A percentile compares a stretch with the other conserved stretches of the same genome.
These are phyloP conservation scores for Phytophthora pistaciae DNA, from an alignment of 352 stramenopile species.

Conservation along the genomic window DNA sequence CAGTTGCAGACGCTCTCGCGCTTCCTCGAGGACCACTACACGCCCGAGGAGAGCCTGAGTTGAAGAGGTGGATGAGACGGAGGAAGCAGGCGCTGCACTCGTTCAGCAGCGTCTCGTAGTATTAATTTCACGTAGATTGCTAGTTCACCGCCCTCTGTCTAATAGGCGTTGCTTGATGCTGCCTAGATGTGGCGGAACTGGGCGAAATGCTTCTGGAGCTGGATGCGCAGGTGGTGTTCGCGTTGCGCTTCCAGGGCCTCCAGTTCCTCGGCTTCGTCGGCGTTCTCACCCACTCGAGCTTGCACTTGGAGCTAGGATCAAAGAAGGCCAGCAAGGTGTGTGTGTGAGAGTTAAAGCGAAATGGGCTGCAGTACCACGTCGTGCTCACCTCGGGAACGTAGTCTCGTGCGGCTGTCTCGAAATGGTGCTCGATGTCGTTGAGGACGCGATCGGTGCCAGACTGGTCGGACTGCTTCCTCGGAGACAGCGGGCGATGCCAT, in stretches of 20 bases:
- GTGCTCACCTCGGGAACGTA: slow-evolving; percentile 46
- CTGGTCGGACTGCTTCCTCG: slow-evolving; percentile 24
- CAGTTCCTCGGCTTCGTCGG: slow-evolving; percentile 40
- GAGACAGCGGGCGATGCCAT: slow-evolving; percentile 50
- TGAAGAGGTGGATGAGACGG: not conserved
- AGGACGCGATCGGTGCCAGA: slow-evolving; percentile 25
- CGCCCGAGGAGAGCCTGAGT: slow-evolving; percentile 60
- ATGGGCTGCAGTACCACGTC: not conserved
- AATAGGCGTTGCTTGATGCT: not conserved
- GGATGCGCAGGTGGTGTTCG: slow-evolving; percentile 47
- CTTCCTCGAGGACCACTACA: slow-evolving; percentile 84
- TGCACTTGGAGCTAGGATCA: slow-evolving; percentile 29
- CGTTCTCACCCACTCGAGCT: slow-evolving; percentile 32
- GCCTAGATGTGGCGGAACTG: slow-evolving; percentile 41
- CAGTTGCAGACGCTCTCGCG: slow-evolving; percentile 79
- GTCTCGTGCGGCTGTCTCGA: slow-evolving; percentile 46
- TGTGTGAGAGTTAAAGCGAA: not conserved
- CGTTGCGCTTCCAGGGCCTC: slow-evolving; percentile 38
- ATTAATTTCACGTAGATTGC: slow-evolving; percentile 36
- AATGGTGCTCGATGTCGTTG: slow-evolving; percentile 36
- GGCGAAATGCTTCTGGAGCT: slow-evolving; percentile 74
- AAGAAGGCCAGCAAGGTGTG: not conserved
- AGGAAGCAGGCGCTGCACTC: not conserved
- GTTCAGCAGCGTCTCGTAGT: not conserved
- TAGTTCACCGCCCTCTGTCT: slow-evolving; percentile 7